Percentiles rank a stretch among this genome's conserved stretches.
Conservation (phyloP, 2,329 filamentous ascomycete genomes). For the Xylariaceae sp. region DNA sequence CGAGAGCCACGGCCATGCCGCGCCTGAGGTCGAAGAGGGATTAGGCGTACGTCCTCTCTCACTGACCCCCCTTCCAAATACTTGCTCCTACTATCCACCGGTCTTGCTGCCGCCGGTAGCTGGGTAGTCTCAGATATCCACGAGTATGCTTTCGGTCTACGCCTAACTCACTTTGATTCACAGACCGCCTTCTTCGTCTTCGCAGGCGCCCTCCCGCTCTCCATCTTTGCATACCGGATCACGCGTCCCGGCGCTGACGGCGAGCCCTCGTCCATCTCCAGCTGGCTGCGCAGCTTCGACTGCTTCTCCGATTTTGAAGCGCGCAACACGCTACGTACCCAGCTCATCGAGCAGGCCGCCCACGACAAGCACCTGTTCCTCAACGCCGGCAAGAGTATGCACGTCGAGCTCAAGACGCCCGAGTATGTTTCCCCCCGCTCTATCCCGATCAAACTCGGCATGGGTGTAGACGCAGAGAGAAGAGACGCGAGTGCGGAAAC, state of each 20-base stretch:
- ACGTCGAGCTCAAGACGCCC: conserved; percentile 50
- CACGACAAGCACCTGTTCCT: conserved; percentile 53
- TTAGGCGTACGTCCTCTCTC: conserved; percentile 48
- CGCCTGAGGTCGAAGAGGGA: conserved; percentile 44
- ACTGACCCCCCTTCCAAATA: neutral
- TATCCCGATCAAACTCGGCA: no score
- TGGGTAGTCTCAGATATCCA: no score
- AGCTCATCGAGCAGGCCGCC: conserved; percentile 50
- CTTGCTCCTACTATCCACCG: neutral
- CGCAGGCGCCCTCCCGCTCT: conserved; percentile 39
- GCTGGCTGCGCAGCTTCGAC: conserved; percentile 42
- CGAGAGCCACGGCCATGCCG: conserved; percentile 39
- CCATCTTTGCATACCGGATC: conserved; percentile 44
- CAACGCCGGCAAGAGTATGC: conserved; percentile 39
- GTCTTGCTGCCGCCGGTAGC: no score
- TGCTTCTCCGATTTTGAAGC: conserved; percentile 47
- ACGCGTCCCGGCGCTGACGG: conserved; percentile 45
- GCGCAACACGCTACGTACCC: conserved; percentile 49
- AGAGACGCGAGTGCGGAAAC: no score
- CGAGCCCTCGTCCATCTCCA: conserved; percentile 42
- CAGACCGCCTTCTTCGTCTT: conserved; percentile 47
- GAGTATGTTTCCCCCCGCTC: conserved; percentile 45
- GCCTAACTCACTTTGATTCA: neutral
- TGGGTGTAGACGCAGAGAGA: no score
- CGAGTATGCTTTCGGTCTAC: no score